A percentile compares a stretch with the other conserved stretches of the same genome.
Evolutionary conservation across 1,284 basidiomycete species (phyloP).

Genomic region (Ceratorhiza oryzae-sativae): DNA sequence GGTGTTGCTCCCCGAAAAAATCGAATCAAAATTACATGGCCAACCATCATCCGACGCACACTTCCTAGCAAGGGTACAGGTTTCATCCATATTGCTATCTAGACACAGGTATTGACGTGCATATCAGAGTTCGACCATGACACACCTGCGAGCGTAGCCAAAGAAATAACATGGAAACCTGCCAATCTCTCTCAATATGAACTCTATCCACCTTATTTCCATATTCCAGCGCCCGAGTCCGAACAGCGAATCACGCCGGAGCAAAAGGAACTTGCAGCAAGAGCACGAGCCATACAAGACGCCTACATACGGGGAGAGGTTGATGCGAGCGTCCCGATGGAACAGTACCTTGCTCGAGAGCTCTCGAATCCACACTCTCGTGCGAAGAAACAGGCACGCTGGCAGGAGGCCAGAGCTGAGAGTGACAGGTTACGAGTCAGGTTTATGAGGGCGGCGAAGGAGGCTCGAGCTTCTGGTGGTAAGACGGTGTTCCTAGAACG

Average conservation of each 20-base stretch:
- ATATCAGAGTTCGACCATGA: conserved; percentile 60
- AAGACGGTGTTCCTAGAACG: neutral
- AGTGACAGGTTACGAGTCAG: conserved; percentile 55
- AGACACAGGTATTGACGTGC: neutral
- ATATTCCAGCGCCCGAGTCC: conserved; percentile 28
- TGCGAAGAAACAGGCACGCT: conserved; percentile 77
- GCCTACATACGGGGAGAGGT: conserved; percentile 26
- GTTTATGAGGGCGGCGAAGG: conserved; percentile 63
- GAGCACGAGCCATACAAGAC: conserved; percentile 30
- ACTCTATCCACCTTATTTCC: conserved; percentile 55
- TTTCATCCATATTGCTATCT: neutral
- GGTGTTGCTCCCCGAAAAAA: conserved; percentile 51
- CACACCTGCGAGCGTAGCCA: conserved; percentile 60
- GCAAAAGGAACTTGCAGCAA: conserved; percentile 22
- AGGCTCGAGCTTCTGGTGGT: conserved; percentile 42
- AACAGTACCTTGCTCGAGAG: conserved; percentile 68
- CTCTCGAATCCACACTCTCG: conserved; percentile 80
- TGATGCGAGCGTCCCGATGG: conserved; percentile 58
- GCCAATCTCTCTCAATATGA: conserved; percentile 29
- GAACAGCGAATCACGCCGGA: conserved; percentile 17
- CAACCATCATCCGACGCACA: conserved; percentile 50
- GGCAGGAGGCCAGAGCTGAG: conserved; percentile 61
- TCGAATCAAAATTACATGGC: conserved; percentile 69
- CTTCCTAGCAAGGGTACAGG: conserved; percentile 20
- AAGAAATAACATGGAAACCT: conserved; percentile 38